These are phyloP conservation scores for Verticillium dahliae DNA, from an alignment of 2,329 filamentous ascomycete genomes.

Conservation along the genomic window DNA sequence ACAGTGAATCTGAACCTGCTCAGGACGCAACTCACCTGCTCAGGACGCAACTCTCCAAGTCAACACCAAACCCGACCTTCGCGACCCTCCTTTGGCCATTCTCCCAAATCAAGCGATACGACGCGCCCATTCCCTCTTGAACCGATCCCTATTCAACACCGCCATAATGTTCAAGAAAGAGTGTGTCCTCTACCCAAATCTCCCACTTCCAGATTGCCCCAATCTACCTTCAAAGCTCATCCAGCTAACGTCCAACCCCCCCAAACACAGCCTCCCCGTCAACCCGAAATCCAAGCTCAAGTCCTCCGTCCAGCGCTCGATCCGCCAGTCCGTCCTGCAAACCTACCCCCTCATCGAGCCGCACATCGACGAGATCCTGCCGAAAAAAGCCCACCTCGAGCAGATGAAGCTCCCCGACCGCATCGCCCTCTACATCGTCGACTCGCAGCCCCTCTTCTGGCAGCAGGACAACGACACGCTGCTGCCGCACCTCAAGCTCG, in stretches of 20 bases:
- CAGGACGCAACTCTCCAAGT: background rate
- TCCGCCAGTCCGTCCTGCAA: constrained; percentile 75
- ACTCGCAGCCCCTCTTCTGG: constrained; percentile 78
- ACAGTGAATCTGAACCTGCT: background rate
- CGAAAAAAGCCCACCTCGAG: constrained; percentile 88
- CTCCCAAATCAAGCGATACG: background rate
- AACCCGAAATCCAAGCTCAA: constrained; percentile 94
- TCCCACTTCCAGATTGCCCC: background rate
- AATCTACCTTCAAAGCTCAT: constrained; percentile 3
- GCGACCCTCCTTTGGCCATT: background rate
- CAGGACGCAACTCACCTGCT: background rate
- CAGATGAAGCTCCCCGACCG: constrained; percentile 90
- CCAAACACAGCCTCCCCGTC: constrained; percentile 55
- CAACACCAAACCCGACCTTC: constrained; percentile 3
- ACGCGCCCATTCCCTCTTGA: background rate
- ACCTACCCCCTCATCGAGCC: constrained; percentile 77
- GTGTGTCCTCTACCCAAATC: constrained; percentile 38
- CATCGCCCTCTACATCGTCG: constrained; percentile 80
- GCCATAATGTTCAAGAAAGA: constrained; percentile 87
- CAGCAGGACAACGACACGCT: constrained; percentile 71
- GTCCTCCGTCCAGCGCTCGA: constrained; percentile 83
- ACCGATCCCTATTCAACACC: background rate
- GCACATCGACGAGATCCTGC: constrained; percentile 88
- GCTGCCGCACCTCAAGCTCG: constrained; percentile 79
- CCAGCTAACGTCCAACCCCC: background rate